Conservation (phyloP, 129 eudicot genomes). For the Arctium lappa region DNA sequence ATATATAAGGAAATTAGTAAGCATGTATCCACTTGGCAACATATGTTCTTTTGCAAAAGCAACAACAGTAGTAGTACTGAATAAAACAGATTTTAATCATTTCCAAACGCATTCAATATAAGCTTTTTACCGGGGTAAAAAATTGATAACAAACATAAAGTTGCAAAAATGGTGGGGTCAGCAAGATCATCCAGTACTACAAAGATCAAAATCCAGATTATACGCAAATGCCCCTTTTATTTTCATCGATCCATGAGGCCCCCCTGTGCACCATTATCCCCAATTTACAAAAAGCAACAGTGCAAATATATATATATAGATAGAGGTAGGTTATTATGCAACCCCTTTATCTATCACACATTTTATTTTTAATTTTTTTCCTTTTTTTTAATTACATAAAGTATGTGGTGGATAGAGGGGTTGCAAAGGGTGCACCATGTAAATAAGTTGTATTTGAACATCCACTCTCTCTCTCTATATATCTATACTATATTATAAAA, state of each 20-base stretch:
- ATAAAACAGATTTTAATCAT: background rate
- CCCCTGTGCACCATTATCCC: background rate
- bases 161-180: background rate
- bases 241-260: background rate
- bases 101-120: background rate
- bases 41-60: background rate
- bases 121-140: background rate
- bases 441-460: no score
- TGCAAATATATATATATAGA: background rate
- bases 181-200: background rate
- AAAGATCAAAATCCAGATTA: background rate
- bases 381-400: no score
- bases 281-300: slow-evolving; percentile 11
- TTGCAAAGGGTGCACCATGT: no score
- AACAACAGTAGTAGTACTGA: background rate
- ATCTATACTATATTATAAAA: no score
- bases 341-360: no score
- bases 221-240: slow-evolving; percentile 11
- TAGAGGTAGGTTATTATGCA: no score
- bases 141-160: background rate
- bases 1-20: no score
- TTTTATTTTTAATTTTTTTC: no score
- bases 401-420: no score
- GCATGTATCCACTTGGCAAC: no score
- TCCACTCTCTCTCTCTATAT: no score